phyloP scores from a whole-genome alignment of 345 rosid species.

The Turnera subulata region DNA sequence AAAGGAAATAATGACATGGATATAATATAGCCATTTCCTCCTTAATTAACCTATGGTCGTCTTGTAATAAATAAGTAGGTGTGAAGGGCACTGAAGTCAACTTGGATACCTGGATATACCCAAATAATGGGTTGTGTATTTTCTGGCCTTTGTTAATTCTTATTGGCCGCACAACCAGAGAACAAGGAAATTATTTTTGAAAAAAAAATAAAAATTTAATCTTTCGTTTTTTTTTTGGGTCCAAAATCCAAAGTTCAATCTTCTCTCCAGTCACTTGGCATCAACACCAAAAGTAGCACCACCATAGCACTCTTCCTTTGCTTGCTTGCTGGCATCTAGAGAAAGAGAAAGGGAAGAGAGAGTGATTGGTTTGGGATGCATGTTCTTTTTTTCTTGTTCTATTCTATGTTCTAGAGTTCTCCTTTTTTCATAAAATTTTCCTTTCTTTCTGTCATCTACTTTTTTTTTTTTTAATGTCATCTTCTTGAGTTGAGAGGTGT shows the following conservation, averaged over 20 bases:
- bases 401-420: neutral
- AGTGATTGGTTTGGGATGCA: neutral
- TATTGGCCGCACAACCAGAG: conserved; percentile 5
- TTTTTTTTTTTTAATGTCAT: conserved; percentile 8
- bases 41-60: neutral
- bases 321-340: conserved; percentile 13
- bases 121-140: conserved; percentile 2
- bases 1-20: too few relatives aligned
- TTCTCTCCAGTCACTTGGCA: conserved; percentile 15
- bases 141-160: conserved; percentile 13
- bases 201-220: neutral
- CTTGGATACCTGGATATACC: neutral
- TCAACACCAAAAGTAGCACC: conserved; percentile 8
- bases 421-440: conserved; percentile 7
- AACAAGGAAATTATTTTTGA: neutral
- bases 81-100: conserved; percentile 17
- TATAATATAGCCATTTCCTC: too few relatives aligned
- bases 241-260: neutral
- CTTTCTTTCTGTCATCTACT: neutral
- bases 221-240: neutral
- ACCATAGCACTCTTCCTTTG: conserved; percentile 1
- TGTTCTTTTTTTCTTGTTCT: conserved; percentile 3
- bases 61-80: neutral
- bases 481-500: conserved; percentile 21
- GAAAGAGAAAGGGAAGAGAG: neutral